Evolutionary conservation across 805 yeast species (phyloP).

Genomic region (Teunomyces barrocoloradensis): DNA sequence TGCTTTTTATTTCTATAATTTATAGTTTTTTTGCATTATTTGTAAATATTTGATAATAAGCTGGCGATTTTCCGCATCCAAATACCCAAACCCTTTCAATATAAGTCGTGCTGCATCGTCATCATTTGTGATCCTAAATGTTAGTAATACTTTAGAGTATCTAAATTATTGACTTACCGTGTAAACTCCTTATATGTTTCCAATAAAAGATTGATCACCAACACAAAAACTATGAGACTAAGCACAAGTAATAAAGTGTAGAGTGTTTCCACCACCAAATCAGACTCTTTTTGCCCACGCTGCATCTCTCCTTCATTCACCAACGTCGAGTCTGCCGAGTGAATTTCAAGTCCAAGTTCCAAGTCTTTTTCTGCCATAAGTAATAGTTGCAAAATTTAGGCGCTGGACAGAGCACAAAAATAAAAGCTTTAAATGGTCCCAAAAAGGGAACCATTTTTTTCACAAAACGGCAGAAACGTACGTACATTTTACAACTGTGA

Average conservation of each 20-base stretch:
- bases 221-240: background rate
- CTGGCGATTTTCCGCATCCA: background rate
- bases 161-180: background rate
- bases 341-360: background rate
- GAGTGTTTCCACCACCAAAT: background rate
- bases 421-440: no score
- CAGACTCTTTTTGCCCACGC: no score
- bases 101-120: background rate
- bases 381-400: conserved; percentile 3
- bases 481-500: background rate
- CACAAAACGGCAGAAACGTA: background rate
- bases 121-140: background rate
- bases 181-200: background rate
- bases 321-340: background rate
- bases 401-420: background rate
- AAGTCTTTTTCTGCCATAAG: background rate
- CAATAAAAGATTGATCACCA: background rate
- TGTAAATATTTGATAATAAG: background rate
- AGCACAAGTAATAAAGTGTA: background rate
- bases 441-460: background rate
- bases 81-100: background rate
- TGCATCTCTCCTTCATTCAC: no score
- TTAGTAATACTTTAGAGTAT: background rate
- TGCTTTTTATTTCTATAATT: background rate
- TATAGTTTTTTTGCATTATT: background rate